Conservation (phyloP, 129 eudicot genomes). For the Pseudognaphalium luteoalbum region DNA sequence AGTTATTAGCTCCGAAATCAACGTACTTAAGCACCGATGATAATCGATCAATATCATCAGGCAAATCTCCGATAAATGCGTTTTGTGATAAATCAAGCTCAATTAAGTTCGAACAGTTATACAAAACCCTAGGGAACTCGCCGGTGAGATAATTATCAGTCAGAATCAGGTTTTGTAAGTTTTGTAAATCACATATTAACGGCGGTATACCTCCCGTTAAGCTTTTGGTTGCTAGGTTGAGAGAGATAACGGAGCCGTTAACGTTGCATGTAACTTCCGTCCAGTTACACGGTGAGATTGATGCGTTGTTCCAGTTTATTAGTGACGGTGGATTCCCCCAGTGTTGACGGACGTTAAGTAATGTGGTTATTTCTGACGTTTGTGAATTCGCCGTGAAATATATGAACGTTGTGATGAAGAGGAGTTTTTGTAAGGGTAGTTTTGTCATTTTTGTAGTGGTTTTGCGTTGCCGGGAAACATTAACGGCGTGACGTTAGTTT, state of each 20-base stretch:
- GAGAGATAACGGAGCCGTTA: constrained; percentile 42
- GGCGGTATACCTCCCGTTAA: constrained; percentile 46
- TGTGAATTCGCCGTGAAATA: not conserved
- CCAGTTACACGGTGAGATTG: constrained; percentile 70
- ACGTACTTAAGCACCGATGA: constrained; percentile 35
- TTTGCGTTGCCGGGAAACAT: constrained; percentile 3
- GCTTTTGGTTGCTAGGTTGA: constrained; percentile 24
- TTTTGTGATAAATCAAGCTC: constrained; percentile 57
- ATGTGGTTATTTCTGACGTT: constrained; percentile 40
- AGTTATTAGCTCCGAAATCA: constrained; percentile 65
- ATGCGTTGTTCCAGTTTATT: constrained; percentile 57
- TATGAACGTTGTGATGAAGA: not conserved
- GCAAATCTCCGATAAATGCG: constrained; percentile 52
- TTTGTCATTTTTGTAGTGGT: constrained; percentile 12
- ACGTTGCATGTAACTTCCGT: constrained; percentile 56
- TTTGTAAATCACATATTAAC: constrained; percentile 50
- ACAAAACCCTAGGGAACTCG: constrained; percentile 55
- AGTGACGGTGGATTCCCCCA: constrained; percentile 56
- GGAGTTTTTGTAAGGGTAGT: not conserved
- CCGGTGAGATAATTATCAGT: constrained; percentile 51
- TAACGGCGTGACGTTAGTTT: not conserved
- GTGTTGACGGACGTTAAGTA: constrained; percentile 52
- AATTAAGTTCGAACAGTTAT: constrained; percentile 52
- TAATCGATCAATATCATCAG: constrained; percentile 55
- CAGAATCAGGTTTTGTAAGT: constrained; percentile 41